Base-by-base conservation (phyloP, 805 yeast genomes). In the Saturnispora ahearnii region DNA sequence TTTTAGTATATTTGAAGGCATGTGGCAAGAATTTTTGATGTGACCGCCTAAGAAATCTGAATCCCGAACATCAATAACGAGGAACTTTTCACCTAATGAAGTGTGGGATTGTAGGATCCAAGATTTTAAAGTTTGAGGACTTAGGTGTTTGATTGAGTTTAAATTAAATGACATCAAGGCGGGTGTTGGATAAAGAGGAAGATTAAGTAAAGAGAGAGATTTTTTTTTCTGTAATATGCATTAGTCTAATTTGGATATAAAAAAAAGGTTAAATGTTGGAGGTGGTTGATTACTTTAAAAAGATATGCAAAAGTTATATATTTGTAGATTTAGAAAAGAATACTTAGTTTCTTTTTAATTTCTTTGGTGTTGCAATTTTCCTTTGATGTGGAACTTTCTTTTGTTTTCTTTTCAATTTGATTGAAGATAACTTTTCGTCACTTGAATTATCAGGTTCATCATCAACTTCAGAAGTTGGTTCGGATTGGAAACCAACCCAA, bases 11-110 rank as follows among this genome's bases (percentile, higher is more conserved):
- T 68, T 60, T 12, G 83, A 71, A 1, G 93, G 83, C 45, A 73
- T 73, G 63, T 81, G 80, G 41, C 73, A 60, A 13, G 84, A 73
- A 9, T 75, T 73, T 47, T 61, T 66, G 48, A 84, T 77, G 59
- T 84, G 88, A 31, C 95, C 81, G 2, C 97, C 97, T 38, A 83
- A 63, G 60, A 74, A 77, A 64, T 91, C 97, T 7, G 77, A 73
- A 49, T 90, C 97, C 48, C 98, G 73, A 2, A 91, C 96, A 59
- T 90, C 98, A 2, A 91, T 74, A 3, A 90, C 76, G 0, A 74
- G 69, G 53, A 79, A 76, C 9, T 60, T 62, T 3, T 74, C 71
- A 7, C 62, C 60, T 1, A 71, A 68, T 3, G 68, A 62, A 6
- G 73, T 66, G 1, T 72, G 60, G 4, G 73, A 71, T 2, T 54